Base-by-base conservation (phyloP, 2,329 filamentous ascomycete genomes). In the Fusarium sp. region DNA sequence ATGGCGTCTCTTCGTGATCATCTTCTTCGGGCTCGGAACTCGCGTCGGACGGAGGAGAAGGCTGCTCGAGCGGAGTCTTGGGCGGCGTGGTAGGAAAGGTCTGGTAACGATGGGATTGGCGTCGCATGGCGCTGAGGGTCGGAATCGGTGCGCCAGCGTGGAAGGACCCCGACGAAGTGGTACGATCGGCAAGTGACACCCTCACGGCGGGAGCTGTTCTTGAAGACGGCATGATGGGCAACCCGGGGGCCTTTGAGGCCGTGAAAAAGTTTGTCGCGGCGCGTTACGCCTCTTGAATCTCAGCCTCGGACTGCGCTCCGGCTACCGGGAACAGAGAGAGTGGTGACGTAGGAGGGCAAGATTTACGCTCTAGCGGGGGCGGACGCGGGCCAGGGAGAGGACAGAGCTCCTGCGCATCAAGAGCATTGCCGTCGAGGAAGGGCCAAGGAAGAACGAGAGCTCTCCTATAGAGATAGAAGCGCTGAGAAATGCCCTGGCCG, bases 81-180 rank as follows among this genome's bases (percentile, higher is more conserved):
- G 93, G 92, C 15, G 93, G 92, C 36, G 89, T 86, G 0, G 91
- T 92, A 3, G 93, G 92, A 74, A 96, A 95, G 7, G 93, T 95
- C 75, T 95, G 92, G 81, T 95, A 96, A 77, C 91, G 90, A 70
- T 90, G 84, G 7, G 79, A 78, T 27, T 80, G 77, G 13, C 83
- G 83, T 39, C 83, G 82, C 44, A 80, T 48, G 51, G 78, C 63
- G 58, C 73, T 68, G 52, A 80, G 53, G 8, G 79, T 77, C 3
- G 84, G 84, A 43, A 87, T 84, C 6, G 85, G 83, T 3, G 84
- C 84, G 65, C 85, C 86, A 44, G 85, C 85, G 71, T 87, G 85
- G 72, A 87, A 86, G 1, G 85, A 87, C 31, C 84, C 84, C 0
- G 83, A 79, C 3, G 84, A 83, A 3, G 70, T 44, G 4, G 76